Evolutionary conservation across 169 alveolate species (phyloP), one percentile per base, ranked within the genome.

Genomic region (Plasmodium adleri): DNA sequence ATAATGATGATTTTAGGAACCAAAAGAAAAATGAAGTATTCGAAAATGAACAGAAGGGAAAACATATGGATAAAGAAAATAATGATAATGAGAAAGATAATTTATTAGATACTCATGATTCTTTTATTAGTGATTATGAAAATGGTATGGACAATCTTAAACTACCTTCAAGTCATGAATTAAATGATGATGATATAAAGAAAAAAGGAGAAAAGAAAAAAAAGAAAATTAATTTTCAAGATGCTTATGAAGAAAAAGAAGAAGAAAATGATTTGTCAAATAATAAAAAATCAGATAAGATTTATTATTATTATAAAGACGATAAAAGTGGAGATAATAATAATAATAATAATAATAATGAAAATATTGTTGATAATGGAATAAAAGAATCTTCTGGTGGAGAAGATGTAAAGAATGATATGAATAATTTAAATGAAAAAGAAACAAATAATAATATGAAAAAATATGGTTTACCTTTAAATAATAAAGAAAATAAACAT

Each of bases 71-170:
- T 10, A 56, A 7, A 8, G 70, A 60, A 22, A 60, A 60, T 20
- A 22, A 60, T 20, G 70, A 60, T 13, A 9, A 39, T 39, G 20
- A 32, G 28, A 39, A 15, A 8, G 28, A 15, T 56, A 56, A 56
- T 56, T 56, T 32, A 2, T 4, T 32, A 32, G 45, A 13, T 20
- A 17, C 68, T 9, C 68, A 17, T 17, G 68, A 28, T 64, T 28
- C 58, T 10, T 64, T 12, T 64, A 4, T 2, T 28, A 15, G 17
- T 26, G 50, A 26, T n/a, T 50, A 63, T 39, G 56, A 50, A 52
- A 68, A 75, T 56, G 74, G 64, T n/a, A 49, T 78, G 15, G 89
- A 78, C 22, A 66, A 78, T 66, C 63, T 78, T 58, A 56, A 64
- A 13, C 52, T 78, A 9, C 89, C 89, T 10, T 54, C 58, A 5